A percentile compares a stretch with the other conserved stretches of the same genome.
phyloP scores from a whole-genome alignment of 306 rosid species.

The Lablab purpureus region DNA sequence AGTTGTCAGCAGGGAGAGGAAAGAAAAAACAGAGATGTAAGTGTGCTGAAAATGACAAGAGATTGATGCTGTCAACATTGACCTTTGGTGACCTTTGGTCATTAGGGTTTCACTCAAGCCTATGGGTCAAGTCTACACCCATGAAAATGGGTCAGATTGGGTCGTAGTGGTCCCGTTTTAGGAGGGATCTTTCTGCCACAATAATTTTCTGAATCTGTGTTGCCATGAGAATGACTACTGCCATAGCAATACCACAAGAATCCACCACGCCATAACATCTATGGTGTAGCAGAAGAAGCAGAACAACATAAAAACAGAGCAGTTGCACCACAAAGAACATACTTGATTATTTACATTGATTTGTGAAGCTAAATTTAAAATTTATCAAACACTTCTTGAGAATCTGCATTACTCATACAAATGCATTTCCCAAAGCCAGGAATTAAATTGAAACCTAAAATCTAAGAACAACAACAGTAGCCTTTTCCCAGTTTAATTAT shows the following conservation, averaged over 20 bases:
- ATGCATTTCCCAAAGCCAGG: not conserved
- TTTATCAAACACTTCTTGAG: not conserved
- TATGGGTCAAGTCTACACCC: not conserved
- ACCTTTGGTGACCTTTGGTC: not conserved
- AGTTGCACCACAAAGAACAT: not conserved
- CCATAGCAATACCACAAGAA: too few species aligned
- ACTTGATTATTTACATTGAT: conserved; percentile 20
- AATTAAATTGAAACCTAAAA: not conserved
- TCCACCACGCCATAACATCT: too few species aligned
- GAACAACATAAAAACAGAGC: not conserved
- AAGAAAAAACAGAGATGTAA: not conserved
- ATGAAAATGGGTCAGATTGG: not conserved
- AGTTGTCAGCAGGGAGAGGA: not conserved
- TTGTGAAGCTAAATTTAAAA: not conserved
- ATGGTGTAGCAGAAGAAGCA: not conserved
- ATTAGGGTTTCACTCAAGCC: not conserved
- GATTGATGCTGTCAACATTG: not conserved
- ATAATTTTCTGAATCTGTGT: too few species aligned
- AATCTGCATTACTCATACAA: not conserved
- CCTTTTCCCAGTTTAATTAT: not conserved
- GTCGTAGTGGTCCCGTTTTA: too few species aligned
- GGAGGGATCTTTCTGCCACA: too few species aligned
- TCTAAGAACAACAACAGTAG: not conserved
- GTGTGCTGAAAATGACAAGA: not conserved
- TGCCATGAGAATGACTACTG: too few species aligned